Percentiles rank a stretch among this genome's conserved stretches.
These are phyloP conservation scores for Parasitella parasitica DNA, from an alignment of 371 early-diverging fungal genomes.

Conservation along the genomic window DNA sequence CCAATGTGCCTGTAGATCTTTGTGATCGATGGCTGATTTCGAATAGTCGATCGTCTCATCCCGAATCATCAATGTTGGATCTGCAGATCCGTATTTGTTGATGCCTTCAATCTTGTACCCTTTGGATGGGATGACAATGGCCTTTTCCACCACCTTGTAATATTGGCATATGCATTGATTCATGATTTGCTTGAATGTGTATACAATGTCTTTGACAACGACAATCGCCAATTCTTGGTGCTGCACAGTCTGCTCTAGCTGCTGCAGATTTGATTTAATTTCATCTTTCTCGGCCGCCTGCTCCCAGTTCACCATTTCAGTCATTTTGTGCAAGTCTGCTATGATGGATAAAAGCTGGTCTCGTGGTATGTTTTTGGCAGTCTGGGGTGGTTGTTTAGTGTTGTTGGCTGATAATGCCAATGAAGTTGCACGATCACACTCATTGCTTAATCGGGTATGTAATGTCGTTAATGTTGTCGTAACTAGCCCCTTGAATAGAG, in stretches of 20 bases:
- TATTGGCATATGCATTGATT: conserved; percentile 40
- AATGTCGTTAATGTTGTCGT: conserved; percentile 45
- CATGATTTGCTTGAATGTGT: conserved; percentile 26
- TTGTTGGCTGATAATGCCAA: conserved; percentile 10
- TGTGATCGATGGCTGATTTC: conserved; percentile 22
- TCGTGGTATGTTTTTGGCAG: conserved; percentile 12
- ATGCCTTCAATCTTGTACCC: conserved; percentile 39
- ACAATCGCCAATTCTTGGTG: conserved; percentile 10
- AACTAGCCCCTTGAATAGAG: conserved; percentile 29
- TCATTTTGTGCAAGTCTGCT: conserved; percentile 41
- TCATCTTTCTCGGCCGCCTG: not conserved
- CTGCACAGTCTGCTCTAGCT: not conserved
- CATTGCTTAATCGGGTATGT: conserved; percentile 41
- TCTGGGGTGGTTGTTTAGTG: not conserved
- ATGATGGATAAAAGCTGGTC: conserved; percentile 28
- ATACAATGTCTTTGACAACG: conserved; percentile 34
- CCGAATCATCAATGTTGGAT: not conserved
- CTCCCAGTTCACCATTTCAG: conserved; percentile 47
- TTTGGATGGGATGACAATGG: conserved; percentile 40
- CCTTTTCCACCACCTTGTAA: conserved; percentile 35
- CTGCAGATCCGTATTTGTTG: conserved; percentile 18
- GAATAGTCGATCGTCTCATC: not conserved
- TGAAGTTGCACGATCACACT: conserved; percentile 38
- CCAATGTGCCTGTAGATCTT: conserved; percentile 33
- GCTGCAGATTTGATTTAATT: not conserved